Evolutionary conservation across 2,329 filamentous ascomycete species (phyloP), one percentile per base, ranked within the genome.

Genomic region (Cladorrhinum sp.): DNA sequence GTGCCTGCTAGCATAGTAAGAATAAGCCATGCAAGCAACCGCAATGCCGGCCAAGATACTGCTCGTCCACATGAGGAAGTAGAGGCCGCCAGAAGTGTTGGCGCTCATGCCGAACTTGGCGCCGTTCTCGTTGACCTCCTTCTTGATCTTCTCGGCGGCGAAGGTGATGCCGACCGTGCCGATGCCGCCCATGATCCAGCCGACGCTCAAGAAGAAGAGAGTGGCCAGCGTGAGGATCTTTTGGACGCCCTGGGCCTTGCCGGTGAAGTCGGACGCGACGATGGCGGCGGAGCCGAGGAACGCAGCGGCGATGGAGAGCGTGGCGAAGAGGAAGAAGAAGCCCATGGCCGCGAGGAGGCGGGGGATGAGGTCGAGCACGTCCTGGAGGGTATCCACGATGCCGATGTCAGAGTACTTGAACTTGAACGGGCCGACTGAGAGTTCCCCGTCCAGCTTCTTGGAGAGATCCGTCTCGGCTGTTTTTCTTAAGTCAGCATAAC

Each of bases 361-460:
- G 67, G 83, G 82, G 68, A 84, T 72, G n/a, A 75, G 70, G 70
- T 81, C 73, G 64, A 85, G 68, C n/a, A 76, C 76, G 48, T 77
- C 70, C 61, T 79, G 75, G 60, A 85, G 74, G 29, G 72, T 72
- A 5, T 61, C 25, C 32, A 49, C 58, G 18, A 63, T 27, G 10
- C 57, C 54, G 7, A 64, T 22, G 6, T 75, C 64, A 24, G 18
- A 49, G 36, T 61, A 55, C 13, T 78, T 77, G 67, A 79, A 76
- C 60, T 77, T 69, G n/a, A 84, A 71, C 54, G 79, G 75, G 63
- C 74, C 72, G 20, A 81, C 72, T 58, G 74, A 77, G 64, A 83
- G 75, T 62, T 82, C 74, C 38, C 75, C 70, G 69, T 81, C 75
- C 22, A 85, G 70, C 32, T 79, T 67, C 12, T 73, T 70, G 51